These are phyloP conservation scores for Aspergillus sp. DNA, from an alignment of 2,329 filamentous ascomycete genomes.

Conservation along the genomic window DNA sequence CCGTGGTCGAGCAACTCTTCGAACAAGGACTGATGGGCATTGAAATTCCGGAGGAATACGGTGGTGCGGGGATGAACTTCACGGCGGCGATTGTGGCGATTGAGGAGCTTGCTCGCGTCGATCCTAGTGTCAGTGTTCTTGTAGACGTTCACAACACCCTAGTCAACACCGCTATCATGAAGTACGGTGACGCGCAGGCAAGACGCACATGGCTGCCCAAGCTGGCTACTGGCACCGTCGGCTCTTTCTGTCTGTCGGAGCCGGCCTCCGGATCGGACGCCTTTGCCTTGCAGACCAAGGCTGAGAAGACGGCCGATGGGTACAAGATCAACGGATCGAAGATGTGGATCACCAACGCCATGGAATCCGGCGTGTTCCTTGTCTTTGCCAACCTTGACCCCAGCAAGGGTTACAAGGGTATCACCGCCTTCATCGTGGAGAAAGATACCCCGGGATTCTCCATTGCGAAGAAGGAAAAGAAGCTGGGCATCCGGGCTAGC, in stretches of 20 bases:
- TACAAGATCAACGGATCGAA: slow-evolving; percentile 90
- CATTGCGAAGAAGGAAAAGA: slow-evolving; percentile 99
- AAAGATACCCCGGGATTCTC: slow-evolving; percentile 86
- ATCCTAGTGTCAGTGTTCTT: slow-evolving; percentile 92
- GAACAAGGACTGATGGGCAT: slow-evolving; percentile 97
- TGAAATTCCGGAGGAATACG: slow-evolving; percentile 96
- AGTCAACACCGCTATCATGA: slow-evolving; percentile 89
- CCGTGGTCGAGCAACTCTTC: slow-evolving; percentile 87
- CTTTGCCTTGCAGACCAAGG: slow-evolving; percentile 91
- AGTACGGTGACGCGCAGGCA: slow-evolving; percentile 73
- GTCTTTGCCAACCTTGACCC: slow-evolving; percentile 96
- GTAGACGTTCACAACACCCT: slow-evolving; percentile 98
- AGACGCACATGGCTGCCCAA: slow-evolving; percentile 89
- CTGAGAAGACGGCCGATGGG: slow-evolving; percentile 76
- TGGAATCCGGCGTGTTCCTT: slow-evolving; percentile 93
- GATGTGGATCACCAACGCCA: slow-evolving; percentile 99
- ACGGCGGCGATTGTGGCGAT: slow-evolving; percentile 94
- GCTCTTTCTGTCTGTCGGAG: slow-evolving; percentile 90
- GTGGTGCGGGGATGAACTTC: slow-evolving; percentile 98
- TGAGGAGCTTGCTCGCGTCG: slow-evolving; percentile 90
- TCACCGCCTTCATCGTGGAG: slow-evolving; percentile 93
- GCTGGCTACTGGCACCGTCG: slow-evolving; percentile 84
- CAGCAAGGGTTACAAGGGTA: slow-evolving; percentile 92
- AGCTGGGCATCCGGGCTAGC: slow-evolving; percentile 92
- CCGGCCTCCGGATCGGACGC: slow-evolving; percentile 92